These are phyloP conservation scores for Calocybe gangraenosa DNA, from an alignment of 768 basidiomycete genomes.

Conservation along the genomic window DNA sequence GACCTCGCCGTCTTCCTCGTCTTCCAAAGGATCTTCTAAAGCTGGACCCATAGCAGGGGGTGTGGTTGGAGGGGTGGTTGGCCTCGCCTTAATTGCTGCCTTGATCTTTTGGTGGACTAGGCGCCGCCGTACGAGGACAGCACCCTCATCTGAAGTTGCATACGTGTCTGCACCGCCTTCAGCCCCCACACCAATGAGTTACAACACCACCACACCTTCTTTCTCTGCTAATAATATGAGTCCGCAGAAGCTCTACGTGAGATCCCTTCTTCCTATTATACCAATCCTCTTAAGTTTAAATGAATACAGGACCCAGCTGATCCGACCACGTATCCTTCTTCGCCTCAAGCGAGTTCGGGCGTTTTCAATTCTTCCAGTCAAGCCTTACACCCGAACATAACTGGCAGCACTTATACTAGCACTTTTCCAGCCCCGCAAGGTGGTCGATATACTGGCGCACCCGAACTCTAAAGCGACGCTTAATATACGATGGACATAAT, in stretches of 20 bases:
- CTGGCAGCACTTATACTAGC: constrained; percentile 16
- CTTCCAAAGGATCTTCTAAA: constrained; percentile 22
- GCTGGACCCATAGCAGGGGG: constrained; percentile 61
- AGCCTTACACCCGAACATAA: constrained; percentile 14
- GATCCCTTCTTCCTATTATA: constrained; percentile 8
- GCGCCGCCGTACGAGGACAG: constrained; percentile 18
- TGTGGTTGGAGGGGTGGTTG: constrained; percentile 52
- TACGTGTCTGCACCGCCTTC: constrained; percentile 10
- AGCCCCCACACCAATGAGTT: constrained; percentile 14
- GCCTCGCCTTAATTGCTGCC: constrained; percentile 37
- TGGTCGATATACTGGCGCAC: constrained; percentile 27
- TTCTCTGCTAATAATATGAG: constrained; percentile 18
- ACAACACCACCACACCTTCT: constrained; percentile 8
- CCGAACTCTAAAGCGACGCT: constrained; percentile 18
- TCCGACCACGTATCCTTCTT: constrained; percentile 37
- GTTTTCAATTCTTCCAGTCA: constrained; percentile 10
- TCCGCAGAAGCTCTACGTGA: constrained; percentile 36
- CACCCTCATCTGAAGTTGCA: constrained; percentile 18
- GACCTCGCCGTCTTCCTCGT: not conserved
- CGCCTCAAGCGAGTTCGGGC: constrained; percentile 8
- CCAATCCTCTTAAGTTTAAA: constrained; percentile 2
- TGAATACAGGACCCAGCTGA: constrained; percentile 32
- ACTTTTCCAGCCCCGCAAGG: constrained; percentile 1
- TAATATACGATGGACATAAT: not conserved
- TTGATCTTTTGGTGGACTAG: constrained; percentile 24